Evolutionary conservation across 1,284 basidiomycete genomes (phyloP), one percentile per base, ranked within the genome.

Genomic region (Malassezia restricta): DNA sequence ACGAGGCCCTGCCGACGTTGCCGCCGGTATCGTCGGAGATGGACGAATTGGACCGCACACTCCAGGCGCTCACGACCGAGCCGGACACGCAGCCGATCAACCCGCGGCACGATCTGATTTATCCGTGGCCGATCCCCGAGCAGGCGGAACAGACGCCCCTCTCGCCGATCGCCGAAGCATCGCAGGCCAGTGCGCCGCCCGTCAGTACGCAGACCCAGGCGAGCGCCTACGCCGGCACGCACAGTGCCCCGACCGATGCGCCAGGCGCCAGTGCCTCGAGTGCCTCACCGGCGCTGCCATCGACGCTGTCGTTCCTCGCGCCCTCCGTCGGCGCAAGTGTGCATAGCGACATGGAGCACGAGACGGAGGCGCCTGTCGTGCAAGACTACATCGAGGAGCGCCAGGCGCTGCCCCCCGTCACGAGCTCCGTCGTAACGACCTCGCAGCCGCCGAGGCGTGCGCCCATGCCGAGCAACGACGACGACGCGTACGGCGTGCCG

Each of bases 21-120:
- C 33, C 33, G 33, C 11, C 15, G 11, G 33, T 35, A 12, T 35
- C 33, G 33, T 12, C 33, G 2, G 33, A 35, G 11, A 11, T 35
- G 15, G 33, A 35, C 33, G 33, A 35, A 11, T 15, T 35, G 33
- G 33, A 35, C 33, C 11, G 11, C 11, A 35, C 33, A 35, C 11
- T 35, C 5, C 33, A 35, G 15, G 33, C 33, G 15, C 33, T 35
- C 20, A 24, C 20, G 20, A 24, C 20, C 20, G 20, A 24, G 20
- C 20, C 20, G 20, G 20, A 24, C 20, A 24, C 20, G 33, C 33
- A 35, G 11, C 33, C 33, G 33, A 15, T 35, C 11, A 35, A 35
- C 33, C 51, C 46, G 14, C 45, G 51, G 27, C 51, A 54, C 37
- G 51, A 54, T 7, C 40, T 47, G 24, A 39, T 54, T 28, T 54